phyloP scores from a whole-genome alignment of 75 land plant genomes.

The Chamaecyparis obtusa region DNA sequence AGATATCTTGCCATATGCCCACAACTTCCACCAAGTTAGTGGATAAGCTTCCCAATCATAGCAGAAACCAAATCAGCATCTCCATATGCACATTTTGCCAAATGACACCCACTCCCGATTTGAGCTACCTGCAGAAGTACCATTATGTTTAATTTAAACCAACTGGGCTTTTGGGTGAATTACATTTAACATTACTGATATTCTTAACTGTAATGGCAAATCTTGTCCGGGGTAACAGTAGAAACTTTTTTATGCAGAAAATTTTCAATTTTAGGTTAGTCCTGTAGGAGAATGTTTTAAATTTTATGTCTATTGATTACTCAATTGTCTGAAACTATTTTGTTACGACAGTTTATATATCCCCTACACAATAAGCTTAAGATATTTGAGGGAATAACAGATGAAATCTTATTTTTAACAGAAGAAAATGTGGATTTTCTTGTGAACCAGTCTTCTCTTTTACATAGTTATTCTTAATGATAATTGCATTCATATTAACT shows the following conservation, averaged over 20 bases:
- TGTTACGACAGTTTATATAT: background rate
- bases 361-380: background rate
- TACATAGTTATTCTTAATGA: background rate
- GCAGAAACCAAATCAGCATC: background rate
- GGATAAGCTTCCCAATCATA: too few relatives aligned
- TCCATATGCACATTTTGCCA: background rate
- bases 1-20: background rate
- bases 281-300: background rate
- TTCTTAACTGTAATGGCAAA: background rate
- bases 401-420: background rate
- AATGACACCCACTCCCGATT: background rate
- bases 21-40: too few relatives aligned
- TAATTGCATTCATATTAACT: background rate
- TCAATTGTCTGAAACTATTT: background rate
- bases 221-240: background rate
- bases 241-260: background rate
- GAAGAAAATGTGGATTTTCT: background rate
- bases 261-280: background rate
- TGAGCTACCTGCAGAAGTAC: background rate
- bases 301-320: background rate
- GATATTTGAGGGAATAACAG: background rate
- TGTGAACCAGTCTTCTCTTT: background rate
- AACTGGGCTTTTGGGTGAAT: background rate
- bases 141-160: background rate
- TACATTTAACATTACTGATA: background rate